Evolutionary conservation across 2,329 filamentous ascomycete species (phyloP).

Genomic region (Trichoderma sp.): DNA sequence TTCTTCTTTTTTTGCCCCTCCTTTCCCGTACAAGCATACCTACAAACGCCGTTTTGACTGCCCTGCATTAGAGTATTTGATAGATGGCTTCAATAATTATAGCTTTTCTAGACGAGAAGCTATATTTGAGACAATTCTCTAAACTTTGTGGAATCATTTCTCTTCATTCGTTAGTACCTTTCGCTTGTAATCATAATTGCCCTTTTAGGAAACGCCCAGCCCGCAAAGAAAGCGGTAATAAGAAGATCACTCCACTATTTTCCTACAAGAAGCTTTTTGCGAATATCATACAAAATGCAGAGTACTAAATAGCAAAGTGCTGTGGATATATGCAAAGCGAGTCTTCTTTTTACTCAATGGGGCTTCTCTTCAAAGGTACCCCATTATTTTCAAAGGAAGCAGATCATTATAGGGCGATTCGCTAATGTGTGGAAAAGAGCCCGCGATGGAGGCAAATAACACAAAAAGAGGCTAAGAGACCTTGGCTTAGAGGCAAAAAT

Average conservation of each 20-base stretch:
- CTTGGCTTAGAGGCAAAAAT: neutral
- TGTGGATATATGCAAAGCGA: neutral
- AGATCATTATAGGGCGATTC: neutral
- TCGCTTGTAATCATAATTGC: constrained; percentile 1
- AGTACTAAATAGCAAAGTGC: neutral
- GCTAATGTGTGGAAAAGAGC: neutral
- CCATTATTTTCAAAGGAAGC: neutral
- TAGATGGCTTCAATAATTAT: neutral
- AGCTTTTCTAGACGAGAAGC: neutral
- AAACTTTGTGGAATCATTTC: neutral
- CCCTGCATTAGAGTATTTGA: neutral
- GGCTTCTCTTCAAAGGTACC: neutral
- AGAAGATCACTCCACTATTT: neutral
- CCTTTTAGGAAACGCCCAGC: neutral
- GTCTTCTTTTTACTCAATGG: neutral
- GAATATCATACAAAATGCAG: neutral
- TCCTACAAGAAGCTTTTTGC: neutral
- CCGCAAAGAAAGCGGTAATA: no score
- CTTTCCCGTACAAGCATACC: neutral
- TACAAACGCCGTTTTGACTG: neutral
- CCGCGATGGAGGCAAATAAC: neutral
- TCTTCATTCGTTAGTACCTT: neutral
- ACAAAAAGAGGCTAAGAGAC: neutral
- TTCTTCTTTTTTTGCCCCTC: neutral
- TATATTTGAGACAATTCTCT: neutral